Evolutionary conservation across 2,329 filamentous ascomycete species (phyloP), one percentile per base, ranked within the genome.

Genomic region (Nothophoma quercina): DNA sequence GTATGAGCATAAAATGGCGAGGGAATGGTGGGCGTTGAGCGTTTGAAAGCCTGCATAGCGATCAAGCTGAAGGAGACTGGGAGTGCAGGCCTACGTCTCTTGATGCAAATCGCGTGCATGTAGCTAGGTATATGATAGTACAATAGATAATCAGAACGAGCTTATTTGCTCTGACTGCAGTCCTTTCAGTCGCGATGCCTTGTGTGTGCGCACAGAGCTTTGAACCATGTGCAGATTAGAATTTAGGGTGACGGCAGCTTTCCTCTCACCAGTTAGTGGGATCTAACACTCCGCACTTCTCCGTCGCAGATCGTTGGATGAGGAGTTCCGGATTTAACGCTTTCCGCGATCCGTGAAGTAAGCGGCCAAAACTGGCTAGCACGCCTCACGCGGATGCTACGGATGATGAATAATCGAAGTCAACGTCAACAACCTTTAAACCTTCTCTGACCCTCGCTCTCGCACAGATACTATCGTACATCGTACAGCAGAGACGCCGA

Each of bases 1-100:
- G 59, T 58, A 64, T 36, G 59, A 62, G 56, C 60, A 66, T 46
- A 53, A 59, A 56, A 62, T 53, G 42, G 44, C 21, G 42, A 35
- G 29, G 32, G 38, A 30, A 43, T 30, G 21, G n/a, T 39, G 26
- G 43, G 50, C 43, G 33, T 48, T 43, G 21, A 38, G 36, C 30
- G 23, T 52, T 52, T 45, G 42, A 10, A 19, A 13, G 19, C 21
- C 8, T n/a, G 40, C 25, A 38, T 30, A 39, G 29, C 34, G n/a
- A 35, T 40, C 29, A 26, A 30, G 54, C 46, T 32, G 32, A 59
- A 36, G 48, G 36, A 39, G 43, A 54, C 53, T 51, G 51, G 69
- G 69, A 70, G 67, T 71, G 69, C 67, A 71, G 67, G 65, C 69
- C 67, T 44, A 33, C 50, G 32, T 57, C 46, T 55, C 32, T 25